Evolutionary conservation across 2,329 filamentous ascomycete genomes (phyloP), one percentile per base, ranked within the genome.

Genomic region (Endoconidiophora laricicola): DNA sequence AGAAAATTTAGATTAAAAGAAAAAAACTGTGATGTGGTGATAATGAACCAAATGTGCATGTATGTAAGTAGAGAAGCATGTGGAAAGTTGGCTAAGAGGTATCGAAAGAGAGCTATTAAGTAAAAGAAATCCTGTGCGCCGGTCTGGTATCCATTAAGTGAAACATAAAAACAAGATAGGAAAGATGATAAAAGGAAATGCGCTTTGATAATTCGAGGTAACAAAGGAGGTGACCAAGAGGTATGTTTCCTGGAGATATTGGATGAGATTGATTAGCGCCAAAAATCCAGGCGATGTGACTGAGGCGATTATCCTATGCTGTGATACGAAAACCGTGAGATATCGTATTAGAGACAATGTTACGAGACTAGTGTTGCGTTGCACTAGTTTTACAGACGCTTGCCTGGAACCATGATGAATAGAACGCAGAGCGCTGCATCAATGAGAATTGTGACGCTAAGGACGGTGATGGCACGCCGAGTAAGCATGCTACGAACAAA

Each of bases 401-500:
- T 93, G 49, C 91, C 90, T 1, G 91, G 91, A 3, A 98, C 91
- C 52, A 98, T 81, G 58, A 95, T 88, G 68, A 98, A 98, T 23
- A 98, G 70, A 52, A 91, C 75, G 59, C 85, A 86, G 12, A 96
- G 68, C n/a, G 79, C 85, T 3, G 85, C 79, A 56, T 90, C 85
- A 49, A 93, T 72, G 29, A 93, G 62, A 24, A 81, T 62, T 26
- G 88, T 88, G 54, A 91, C 74, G 6, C 77, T 69, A 12, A 95
- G 67, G 12, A 91, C 85, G 68, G 91, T 87, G 41, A 86, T 61
- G 0, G 91, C 81, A 52, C 91, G 82, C 62, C 88, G 88, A 57
- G 78, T 79, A 50, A 98, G 74, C 18, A 96, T 78, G 60, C 79
- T 84, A 56, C 86, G 82, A 50, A 98, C 83, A 61, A 91, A 98